phyloP scores from a whole-genome alignment of 2,329 filamentous ascomycete genomes.

The Paraphoma chrysanthemicola region DNA sequence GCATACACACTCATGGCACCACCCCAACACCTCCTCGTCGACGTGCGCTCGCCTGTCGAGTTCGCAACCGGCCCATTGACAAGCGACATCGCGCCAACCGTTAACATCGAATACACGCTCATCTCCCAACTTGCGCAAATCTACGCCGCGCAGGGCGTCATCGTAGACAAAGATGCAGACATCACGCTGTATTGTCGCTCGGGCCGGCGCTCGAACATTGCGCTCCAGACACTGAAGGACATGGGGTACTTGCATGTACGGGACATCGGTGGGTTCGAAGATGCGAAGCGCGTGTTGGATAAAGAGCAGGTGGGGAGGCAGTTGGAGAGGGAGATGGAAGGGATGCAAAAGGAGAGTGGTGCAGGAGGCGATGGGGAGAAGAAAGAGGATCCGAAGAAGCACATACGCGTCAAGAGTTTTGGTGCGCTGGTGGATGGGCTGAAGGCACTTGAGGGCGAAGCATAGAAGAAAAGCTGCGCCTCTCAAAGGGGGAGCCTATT shows the following conservation, averaged over 20 bases:
- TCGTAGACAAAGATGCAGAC: constrained; percentile 30
- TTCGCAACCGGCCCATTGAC: constrained; percentile 41
- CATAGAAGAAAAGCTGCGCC: neutral
- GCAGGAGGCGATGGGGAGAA: neutral
- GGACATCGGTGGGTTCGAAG: constrained; percentile 47
- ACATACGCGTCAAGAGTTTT: constrained; percentile 30
- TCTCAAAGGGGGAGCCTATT: too few relatives aligned
- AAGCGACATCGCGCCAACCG: constrained; percentile 29
- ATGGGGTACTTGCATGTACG: constrained; percentile 41
- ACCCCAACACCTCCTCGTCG: constrained; percentile 35
- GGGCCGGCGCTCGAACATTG: constrained; percentile 43
- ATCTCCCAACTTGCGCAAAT: constrained; percentile 37
- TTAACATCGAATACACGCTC: constrained; percentile 48
- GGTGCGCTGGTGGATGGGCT: constrained; percentile 36
- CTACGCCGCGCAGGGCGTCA: constrained; percentile 23
- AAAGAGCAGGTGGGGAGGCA: constrained; percentile 32
- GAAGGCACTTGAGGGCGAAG: constrained; percentile 32
- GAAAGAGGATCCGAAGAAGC: constrained; percentile 11
- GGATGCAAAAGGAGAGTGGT: neutral
- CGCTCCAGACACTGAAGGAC: constrained; percentile 33
- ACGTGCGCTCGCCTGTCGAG: constrained; percentile 47
- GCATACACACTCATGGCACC: constrained; percentile 1
- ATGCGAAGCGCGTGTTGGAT: constrained; percentile 36
- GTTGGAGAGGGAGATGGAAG: constrained; percentile 11
- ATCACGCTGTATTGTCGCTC: constrained; percentile 49